Evolutionary conservation across 208 protist genomes (phyloP).

Genomic region (Leishmania turanica): DNA sequence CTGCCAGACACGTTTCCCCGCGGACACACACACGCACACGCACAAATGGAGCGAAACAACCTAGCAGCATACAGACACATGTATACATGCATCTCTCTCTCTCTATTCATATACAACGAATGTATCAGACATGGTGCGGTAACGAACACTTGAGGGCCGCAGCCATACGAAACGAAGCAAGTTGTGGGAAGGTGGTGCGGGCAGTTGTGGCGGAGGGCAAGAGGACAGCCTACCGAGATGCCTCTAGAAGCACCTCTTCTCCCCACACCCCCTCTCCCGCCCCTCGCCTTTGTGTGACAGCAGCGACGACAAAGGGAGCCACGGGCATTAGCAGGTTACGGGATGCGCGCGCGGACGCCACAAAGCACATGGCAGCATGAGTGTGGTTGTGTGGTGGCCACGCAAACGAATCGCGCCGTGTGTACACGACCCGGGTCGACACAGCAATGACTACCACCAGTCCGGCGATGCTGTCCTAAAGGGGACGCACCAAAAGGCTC

Average conservation of each 20-base stretch:
- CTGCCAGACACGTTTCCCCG: no score
- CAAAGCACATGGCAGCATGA: no score
- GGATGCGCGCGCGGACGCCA: neutral
- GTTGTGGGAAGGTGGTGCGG: neutral
- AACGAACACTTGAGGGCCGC: neutral
- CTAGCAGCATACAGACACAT: neutral
- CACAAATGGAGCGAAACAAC: neutral
- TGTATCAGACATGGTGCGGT: no score
- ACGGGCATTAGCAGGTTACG: no score
- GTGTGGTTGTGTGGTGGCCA: neutral
- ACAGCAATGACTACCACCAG: neutral
- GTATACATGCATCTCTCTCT: no score
- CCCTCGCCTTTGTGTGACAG: neutral
- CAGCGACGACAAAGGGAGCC: neutral
- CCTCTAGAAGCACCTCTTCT: neutral
- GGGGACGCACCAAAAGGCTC: neutral
- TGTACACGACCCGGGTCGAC: neutral
- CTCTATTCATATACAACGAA: no score
- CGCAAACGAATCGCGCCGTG: neutral
- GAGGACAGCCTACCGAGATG: neutral
- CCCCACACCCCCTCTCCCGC: neutral
- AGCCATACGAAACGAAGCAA: neutral
- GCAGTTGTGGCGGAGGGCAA: neutral
- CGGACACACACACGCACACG: neutral
- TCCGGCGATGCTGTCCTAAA: neutral